These are phyloP conservation scores for Didymella lethalis DNA, from an alignment of 2,329 filamentous ascomycete species.

Conservation along the genomic window DNA sequence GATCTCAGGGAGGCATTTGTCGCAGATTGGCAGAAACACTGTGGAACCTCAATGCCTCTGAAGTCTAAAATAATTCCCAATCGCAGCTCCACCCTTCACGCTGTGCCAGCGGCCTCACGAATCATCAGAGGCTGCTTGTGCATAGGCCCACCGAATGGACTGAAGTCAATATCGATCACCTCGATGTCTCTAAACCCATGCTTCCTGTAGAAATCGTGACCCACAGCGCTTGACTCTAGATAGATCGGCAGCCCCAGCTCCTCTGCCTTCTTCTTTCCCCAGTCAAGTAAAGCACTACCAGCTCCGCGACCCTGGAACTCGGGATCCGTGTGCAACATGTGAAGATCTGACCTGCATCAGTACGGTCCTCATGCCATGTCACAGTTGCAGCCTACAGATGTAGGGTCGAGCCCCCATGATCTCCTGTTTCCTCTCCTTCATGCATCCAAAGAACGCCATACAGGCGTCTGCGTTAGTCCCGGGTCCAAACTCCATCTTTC, in stretches of 20 bases:
- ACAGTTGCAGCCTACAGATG: conserved; percentile 31
- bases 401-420: conserved; percentile 33
- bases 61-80: background rate
- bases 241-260: conserved; percentile 35
- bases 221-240: conserved; percentile 36
- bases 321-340: conserved; percentile 41
- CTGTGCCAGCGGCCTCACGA: background rate
- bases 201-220: conserved; percentile 35
- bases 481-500: conserved; percentile 24
- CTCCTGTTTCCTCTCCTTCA: conserved; percentile 30
- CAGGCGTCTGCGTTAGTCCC: conserved; percentile 38
- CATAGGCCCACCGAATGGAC: conserved; percentile 24
- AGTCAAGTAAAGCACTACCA: conserved; percentile 32
- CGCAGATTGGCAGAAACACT: background rate
- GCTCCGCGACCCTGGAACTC: conserved; percentile 36
- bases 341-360: conserved; percentile 30
- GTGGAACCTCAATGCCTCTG: background rate
- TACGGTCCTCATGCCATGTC: background rate
- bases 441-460: conserved; percentile 31
- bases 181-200: conserved; percentile 38
- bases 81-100: background rate
- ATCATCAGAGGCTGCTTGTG: conserved; percentile 39
- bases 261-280: conserved; percentile 35
- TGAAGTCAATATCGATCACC: conserved; percentile 28
- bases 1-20: background rate